phyloP scores from a whole-genome alignment of 306 rosid genomes.

The Fagus sylvatica region DNA sequence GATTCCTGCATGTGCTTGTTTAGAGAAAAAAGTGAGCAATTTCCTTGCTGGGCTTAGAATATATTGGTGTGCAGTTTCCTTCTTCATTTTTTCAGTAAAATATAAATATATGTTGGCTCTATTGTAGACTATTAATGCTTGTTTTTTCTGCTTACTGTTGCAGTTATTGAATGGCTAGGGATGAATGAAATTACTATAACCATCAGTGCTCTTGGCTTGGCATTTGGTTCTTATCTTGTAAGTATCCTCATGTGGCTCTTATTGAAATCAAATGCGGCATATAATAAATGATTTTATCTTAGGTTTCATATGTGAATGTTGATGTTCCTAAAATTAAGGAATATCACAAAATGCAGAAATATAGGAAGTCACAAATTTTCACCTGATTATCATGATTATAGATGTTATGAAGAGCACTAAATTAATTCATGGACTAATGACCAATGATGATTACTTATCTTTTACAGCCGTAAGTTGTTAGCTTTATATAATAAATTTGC shows the following conservation, averaged over 20 bases:
- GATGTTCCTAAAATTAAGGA: not conserved
- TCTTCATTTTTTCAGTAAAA: not conserved
- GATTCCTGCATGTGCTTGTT: not conserved
- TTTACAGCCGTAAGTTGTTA: not conserved
- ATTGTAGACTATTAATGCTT: not conserved
- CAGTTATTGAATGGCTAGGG: slow-evolving; percentile 78
- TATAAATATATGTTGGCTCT: slow-evolving; percentile 2
- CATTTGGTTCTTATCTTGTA: slow-evolving; percentile 72
- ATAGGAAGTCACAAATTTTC: not conserved
- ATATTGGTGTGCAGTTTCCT: no score
- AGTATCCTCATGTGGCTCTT: slow-evolving; percentile 33
- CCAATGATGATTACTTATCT: not conserved
- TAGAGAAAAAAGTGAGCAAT: not conserved
- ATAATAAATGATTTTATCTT: not conserved
- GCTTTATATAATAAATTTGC: no score
- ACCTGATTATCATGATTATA: not conserved
- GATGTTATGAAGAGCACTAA: not conserved
- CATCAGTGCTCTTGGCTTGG: slow-evolving; percentile 48
- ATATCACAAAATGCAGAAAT: not conserved
- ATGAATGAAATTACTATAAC: slow-evolving; percentile 43
- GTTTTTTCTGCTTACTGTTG: slow-evolving; percentile 24
- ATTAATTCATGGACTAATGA: not conserved
- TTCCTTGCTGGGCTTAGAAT: not conserved
- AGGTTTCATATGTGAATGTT: not conserved
- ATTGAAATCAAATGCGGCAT: slow-evolving; percentile 2